Conservation (phyloP, 2,329 filamentous ascomycete species). For the Aspergillus novofumigatus region DNA sequence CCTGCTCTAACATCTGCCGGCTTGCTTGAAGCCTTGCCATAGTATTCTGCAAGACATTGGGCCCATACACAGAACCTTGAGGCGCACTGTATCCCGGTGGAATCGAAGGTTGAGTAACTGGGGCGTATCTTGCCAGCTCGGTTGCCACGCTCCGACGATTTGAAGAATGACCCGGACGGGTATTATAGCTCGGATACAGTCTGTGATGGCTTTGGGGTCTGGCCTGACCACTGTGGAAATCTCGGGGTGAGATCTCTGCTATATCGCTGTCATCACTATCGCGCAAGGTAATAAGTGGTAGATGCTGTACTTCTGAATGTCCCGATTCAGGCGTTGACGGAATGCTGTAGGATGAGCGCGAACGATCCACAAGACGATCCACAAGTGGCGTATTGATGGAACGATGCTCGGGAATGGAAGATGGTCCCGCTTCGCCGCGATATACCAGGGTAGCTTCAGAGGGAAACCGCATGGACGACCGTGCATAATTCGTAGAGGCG, state of each 20-base stretch:
- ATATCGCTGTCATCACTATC: constrained; percentile 32
- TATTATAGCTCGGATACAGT: background rate
- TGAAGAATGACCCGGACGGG: background rate
- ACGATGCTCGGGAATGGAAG: background rate
- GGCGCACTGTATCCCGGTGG: background rate
- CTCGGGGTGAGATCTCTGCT: constrained; percentile 25
- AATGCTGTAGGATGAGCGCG: background rate
- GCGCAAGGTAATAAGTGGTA: background rate
- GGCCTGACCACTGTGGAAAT: constrained; percentile 14
- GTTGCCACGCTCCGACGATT: background rate
- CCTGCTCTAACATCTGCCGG: constrained; percentile 10
- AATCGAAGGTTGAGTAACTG: background rate
- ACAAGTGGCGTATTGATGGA: background rate
- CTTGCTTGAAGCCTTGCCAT: constrained; percentile 16
- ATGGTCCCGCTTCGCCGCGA: background rate
- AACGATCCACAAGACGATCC: background rate
- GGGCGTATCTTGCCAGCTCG: background rate
- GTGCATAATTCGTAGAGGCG: constrained; percentile 4
- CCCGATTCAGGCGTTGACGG: background rate
- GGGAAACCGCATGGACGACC: constrained; percentile 2
- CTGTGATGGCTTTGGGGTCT: background rate
- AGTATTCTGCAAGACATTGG: constrained; percentile 15
- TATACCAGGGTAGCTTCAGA: background rate
- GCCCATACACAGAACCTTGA: constrained; percentile 9
- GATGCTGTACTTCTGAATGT: background rate